Base-by-base conservation (phyloP, 352 stramenopile genomes). In the Phytophthora macrochlamydospora region DNA sequence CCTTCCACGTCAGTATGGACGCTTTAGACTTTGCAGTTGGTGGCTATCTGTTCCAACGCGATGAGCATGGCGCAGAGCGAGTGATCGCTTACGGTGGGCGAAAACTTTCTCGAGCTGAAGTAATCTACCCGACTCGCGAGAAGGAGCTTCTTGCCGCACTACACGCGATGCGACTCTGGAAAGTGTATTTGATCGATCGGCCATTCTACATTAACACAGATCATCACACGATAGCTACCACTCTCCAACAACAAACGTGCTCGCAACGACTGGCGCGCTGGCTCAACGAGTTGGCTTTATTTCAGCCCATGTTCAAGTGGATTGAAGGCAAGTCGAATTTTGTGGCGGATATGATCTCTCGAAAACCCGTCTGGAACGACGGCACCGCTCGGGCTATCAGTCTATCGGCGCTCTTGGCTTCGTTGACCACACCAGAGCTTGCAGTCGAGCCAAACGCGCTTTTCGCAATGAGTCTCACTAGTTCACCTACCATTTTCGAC, bases 201-300 rank as follows among this genome's bases (percentile, higher is more conserved):
- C 65, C 50, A 7, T 64, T 67, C 18, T 57, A 51, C 30, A 53
- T 67, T 7, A 59, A 63, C 35, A 73, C 58, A 0, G 57, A 67
- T 51, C 64, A 67, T 38, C 56, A 45, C 3, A 71, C 51, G 2
- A 28, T 71, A 9, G 51, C 67, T 14, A 58, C 53, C 2, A 62
- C 54, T 30, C 31, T 62, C 12, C 8, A 37, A 24, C 55, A 53
- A 18, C 50, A 61, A 32, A 61, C 54, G 13, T 55, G 45, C 11
- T 51, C 31, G 29, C 51, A 57, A 13, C 51, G 51, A 4, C 24
- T 57, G 6, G 35, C 51, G 28, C n/a, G 35, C 5, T 62, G 55
- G 55, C 44, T 62, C 0, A 62, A 54, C 31, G 44, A 62, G 43
- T 28, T 62, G 7, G 55, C 2, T 11, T 40, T 51, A 14, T 60